Percentiles rank a stretch among this genome's conserved stretches.
These are phyloP conservation scores for Herpetomonas muscarum DNA, from an alignment of 208 protist genomes.

Conservation along the genomic window DNA sequence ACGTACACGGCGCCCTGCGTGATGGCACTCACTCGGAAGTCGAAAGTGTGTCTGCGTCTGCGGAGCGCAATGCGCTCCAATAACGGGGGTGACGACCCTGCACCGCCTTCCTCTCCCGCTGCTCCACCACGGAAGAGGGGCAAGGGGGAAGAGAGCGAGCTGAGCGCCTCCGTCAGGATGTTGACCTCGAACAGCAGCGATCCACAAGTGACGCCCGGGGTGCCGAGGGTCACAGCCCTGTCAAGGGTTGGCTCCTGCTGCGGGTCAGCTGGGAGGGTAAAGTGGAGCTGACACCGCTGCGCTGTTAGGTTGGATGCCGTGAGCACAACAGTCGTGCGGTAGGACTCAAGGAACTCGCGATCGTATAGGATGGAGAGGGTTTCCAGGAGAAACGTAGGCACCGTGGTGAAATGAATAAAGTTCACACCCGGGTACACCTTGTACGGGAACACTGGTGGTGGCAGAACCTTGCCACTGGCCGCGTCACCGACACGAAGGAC, in stretches of 20 bases:
- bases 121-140: neutral
- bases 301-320: slow-evolving; percentile 18
- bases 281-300: slow-evolving; percentile 37
- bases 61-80: neutral
- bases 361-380: slow-evolving; percentile 41
- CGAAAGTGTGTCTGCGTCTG: neutral
- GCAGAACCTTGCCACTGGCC: slow-evolving; percentile 15
- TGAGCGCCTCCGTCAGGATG: neutral
- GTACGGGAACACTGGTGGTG: slow-evolving; percentile 31
- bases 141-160: neutral
- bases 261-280: slow-evolving; percentile 56
- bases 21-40: neutral
- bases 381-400: slow-evolving; percentile 56
- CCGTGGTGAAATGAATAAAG: slow-evolving; percentile 53
- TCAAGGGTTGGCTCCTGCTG: neutral
- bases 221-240: slow-evolving; percentile 28
- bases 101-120: neutral
- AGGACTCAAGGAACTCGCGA: slow-evolving; percentile 24
- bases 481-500: slow-evolving; percentile 36
- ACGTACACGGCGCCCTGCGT: neutral
- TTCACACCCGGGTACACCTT: slow-evolving; percentile 61
- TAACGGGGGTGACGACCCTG: neutral
- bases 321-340: slow-evolving; percentile 47
- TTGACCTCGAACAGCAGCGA: slow-evolving; percentile 67
- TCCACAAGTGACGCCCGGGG: slow-evolving; percentile 39